Percentiles rank a stretch among this genome's conserved stretches.
Conservation (phyloP, 768 basidiomycete species). For the Amanita molliuscula region DNA sequence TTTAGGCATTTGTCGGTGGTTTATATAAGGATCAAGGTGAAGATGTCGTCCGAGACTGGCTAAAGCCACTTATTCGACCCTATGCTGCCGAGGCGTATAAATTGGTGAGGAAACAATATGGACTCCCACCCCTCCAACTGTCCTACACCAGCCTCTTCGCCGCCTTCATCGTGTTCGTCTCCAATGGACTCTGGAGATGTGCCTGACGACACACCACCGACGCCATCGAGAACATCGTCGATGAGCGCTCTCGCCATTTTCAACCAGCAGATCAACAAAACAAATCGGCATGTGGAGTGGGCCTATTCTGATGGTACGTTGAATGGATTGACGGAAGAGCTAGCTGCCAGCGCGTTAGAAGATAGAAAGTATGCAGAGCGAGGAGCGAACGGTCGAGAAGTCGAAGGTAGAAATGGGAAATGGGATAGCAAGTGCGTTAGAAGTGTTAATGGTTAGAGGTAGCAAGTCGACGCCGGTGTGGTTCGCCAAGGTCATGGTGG, state of each 20-base stretch:
- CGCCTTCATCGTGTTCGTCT: slow-evolving; percentile 14
- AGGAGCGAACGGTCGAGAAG: not conserved
- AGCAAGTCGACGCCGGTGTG: slow-evolving; percentile 69
- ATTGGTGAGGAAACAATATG: slow-evolving; percentile 55
- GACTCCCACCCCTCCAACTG: slow-evolving; percentile 36
- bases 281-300: slow-evolving; percentile 57
- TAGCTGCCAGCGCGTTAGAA: not conserved
- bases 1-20: slow-evolving; percentile 75
- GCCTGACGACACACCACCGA: not conserved
- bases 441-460: slow-evolving; percentile 22
- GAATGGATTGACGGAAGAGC: slow-evolving; percentile 4
- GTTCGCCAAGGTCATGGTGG: slow-evolving; percentile 55
- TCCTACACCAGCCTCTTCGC: slow-evolving; percentile 4
- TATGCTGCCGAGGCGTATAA: slow-evolving; percentile 54
- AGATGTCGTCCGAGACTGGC: slow-evolving; percentile 44
- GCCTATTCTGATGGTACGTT: slow-evolving; percentile 35
- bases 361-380: slow-evolving; percentile 6
- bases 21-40: slow-evolving; percentile 65
- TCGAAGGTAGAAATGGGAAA: not conserved
- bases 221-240: slow-evolving; percentile 17
- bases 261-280: slow-evolving; percentile 66
- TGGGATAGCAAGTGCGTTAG: not conserved
- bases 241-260: slow-evolving; percentile 68
- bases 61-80: slow-evolving; percentile 50
- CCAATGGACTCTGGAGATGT: slow-evolving; percentile 5